These are phyloP conservation scores for Davidsoniella virescens DNA, from an alignment of 2,329 filamentous ascomycete species.

Conservation along the genomic window DNA sequence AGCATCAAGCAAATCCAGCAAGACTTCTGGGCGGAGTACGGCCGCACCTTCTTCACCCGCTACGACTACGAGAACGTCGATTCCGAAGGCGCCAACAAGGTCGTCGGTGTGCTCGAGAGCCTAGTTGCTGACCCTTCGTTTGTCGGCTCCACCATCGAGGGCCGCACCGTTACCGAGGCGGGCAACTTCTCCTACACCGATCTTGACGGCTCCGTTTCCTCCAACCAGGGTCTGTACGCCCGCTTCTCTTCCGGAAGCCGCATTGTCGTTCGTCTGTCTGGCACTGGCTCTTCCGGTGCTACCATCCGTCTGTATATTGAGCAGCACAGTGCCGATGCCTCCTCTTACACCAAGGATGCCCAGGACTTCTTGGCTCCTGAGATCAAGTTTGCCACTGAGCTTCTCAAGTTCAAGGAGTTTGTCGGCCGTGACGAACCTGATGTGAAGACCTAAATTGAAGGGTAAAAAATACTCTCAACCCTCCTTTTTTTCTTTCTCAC, in stretches of 20 bases:
- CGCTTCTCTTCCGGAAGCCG: conserved; percentile 90
- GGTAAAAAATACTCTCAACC: neutral
- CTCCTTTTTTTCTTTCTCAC: neutral
- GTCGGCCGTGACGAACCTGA: conserved; percentile 85
- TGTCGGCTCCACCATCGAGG: conserved; percentile 64
- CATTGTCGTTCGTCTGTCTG: conserved; percentile 86
- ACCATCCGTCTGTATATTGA: conserved; percentile 96
- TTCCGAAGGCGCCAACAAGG: conserved; percentile 76
- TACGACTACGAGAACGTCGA: conserved; percentile 98
- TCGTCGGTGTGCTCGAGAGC: conserved; percentile 64
- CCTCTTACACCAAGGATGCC: conserved; percentile 63
- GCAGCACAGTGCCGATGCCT: conserved; percentile 73
- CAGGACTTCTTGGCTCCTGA: conserved; percentile 90
- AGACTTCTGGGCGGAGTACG: conserved; percentile 93
- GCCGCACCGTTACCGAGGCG: conserved; percentile 70
- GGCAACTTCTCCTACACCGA: conserved; percentile 98
- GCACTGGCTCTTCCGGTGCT: conserved; percentile 85
- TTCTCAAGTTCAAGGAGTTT: conserved; percentile 88
- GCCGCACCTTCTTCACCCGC: conserved; percentile 95
- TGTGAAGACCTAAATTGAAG: conserved; percentile 62
- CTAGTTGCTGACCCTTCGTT: conserved; percentile 61
- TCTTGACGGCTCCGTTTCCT: conserved; percentile 88
- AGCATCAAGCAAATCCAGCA: conserved; percentile 94
- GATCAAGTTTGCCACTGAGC: conserved; percentile 65
- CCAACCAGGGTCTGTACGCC: conserved; percentile 90